These are phyloP conservation scores for Dactylellina cionopaga DNA, from an alignment of 2,329 filamentous ascomycete genomes.

Conservation along the genomic window DNA sequence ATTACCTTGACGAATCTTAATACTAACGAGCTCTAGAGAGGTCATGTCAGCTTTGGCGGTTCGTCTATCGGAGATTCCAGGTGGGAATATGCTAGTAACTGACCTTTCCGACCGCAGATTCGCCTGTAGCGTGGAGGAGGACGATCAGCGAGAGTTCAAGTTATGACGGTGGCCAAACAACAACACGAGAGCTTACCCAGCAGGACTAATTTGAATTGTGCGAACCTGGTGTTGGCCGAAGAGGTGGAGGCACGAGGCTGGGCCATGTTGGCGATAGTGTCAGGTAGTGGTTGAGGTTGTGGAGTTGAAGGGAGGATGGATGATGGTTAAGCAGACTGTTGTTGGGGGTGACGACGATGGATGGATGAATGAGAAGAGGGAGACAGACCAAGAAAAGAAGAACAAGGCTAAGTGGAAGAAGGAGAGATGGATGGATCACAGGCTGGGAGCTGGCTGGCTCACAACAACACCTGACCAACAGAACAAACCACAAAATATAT, in stretches of 20 bases:
- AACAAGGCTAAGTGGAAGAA: background rate
- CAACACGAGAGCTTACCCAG: slow-evolving; percentile 72
- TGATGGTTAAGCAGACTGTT: slow-evolving; percentile 6
- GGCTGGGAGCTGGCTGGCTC: background rate
- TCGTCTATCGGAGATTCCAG: background rate
- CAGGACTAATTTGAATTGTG: slow-evolving; percentile 98
- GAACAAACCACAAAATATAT: background rate
- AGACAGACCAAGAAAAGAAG: background rate
- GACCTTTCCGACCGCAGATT: slow-evolving; percentile 99
- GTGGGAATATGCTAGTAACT: background rate
- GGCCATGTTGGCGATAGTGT: slow-evolving; percentile 48
- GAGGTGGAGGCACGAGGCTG: slow-evolving; percentile 81
- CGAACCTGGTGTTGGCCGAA: slow-evolving; percentile 82
- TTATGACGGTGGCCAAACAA: background rate
- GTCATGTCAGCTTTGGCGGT: slow-evolving; percentile 52
- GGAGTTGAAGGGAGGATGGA: background rate
- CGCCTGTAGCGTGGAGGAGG: slow-evolving; percentile 70
- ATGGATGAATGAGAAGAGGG: background rate
- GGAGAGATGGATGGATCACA: slow-evolving; percentile 12
- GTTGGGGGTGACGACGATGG: background rate
- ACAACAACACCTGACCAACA: slow-evolving; percentile 1
- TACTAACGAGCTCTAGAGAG: slow-evolving; percentile 86
- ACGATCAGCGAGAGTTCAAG: slow-evolving; percentile 5
- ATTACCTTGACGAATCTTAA: slow-evolving; percentile 95
- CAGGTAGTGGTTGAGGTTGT: background rate